Percentiles rank a stretch among this genome's conserved stretches.
Conservation (phyloP, 2,329 filamentous ascomycete genomes). For the Verticillium tricorpus region DNA sequence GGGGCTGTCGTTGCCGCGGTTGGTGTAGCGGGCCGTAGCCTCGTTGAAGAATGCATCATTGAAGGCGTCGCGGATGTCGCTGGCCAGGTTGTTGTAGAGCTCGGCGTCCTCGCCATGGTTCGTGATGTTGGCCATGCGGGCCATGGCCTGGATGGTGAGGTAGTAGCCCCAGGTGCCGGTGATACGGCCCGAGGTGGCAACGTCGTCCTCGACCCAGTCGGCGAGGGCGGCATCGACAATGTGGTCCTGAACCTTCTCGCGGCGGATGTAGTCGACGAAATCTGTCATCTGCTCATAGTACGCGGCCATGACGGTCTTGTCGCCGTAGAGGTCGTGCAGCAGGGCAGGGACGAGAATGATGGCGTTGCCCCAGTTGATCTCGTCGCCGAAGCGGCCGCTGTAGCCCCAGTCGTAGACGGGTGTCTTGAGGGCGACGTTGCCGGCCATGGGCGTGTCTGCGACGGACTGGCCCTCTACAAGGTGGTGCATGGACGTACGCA, state of each 20-base stretch:
- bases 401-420: slow-evolving; percentile 9
- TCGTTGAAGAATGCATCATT: slow-evolving; percentile 7
- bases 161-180: slow-evolving; percentile 7
- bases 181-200: slow-evolving; percentile 5
- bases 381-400: slow-evolving; percentile 4
- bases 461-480: slow-evolving; percentile 3
- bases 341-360: slow-evolving; percentile 6
- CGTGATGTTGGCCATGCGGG: slow-evolving; percentile 6
- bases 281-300: slow-evolving; percentile 6
- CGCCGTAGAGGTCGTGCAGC: slow-evolving; percentile 6
- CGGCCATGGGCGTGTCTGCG: slow-evolving; percentile 5
- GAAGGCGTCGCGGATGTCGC: slow-evolving; percentile 7
- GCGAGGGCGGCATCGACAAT: slow-evolving; percentile 7
- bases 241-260: slow-evolving; percentile 5
- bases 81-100: slow-evolving; percentile 1
- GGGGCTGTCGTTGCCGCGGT: not conserved
- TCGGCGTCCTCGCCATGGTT: slow-evolving; percentile 4
- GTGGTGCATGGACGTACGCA: slow-evolving; percentile 2
- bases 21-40: slow-evolving; percentile 4
- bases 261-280: slow-evolving; percentile 7
- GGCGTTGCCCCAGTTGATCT: slow-evolving; percentile 10
- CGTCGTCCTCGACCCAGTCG: slow-evolving; percentile 6
- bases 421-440: slow-evolving; percentile 8
- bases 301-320: slow-evolving; percentile 4
- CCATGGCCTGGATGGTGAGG: slow-evolving; percentile 8